Evolutionary conservation across 2,329 filamentous ascomycete species (phyloP).

Genomic region (Aspergillus carbonarius): DNA sequence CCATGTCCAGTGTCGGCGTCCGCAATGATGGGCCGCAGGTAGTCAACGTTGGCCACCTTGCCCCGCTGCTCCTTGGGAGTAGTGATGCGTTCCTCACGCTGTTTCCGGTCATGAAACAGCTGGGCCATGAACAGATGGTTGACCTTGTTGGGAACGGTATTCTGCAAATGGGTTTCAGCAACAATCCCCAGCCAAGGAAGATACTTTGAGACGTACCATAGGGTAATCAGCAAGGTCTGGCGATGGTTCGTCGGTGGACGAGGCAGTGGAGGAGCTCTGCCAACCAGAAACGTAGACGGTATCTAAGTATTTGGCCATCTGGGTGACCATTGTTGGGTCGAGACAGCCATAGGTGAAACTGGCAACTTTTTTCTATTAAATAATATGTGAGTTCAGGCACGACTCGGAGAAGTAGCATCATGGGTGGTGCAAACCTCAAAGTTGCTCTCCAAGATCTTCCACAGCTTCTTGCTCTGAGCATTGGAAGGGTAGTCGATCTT

Average conservation of each 20-base stretch:
- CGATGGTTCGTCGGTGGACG: slow-evolving; percentile 89
- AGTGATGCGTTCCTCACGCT: slow-evolving; percentile 88
- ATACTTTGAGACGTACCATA: slow-evolving; percentile 57
- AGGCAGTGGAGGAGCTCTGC: slow-evolving; percentile 97
- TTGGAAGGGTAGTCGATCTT: slow-evolving; percentile 92
- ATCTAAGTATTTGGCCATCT: slow-evolving; percentile 98
- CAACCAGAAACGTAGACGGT: slow-evolving; percentile 98
- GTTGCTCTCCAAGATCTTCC: slow-evolving; percentile 80
- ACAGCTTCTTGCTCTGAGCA: slow-evolving; percentile 87
- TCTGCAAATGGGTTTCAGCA: slow-evolving; percentile 51
- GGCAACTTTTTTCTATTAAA: slow-evolving; percentile 68
- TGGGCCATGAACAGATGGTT: slow-evolving; percentile 97
- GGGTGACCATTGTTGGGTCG: slow-evolving; percentile 96
- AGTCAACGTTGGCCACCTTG: slow-evolving; percentile 80
- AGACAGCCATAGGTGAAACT: slow-evolving; percentile 97
- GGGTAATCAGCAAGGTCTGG: slow-evolving; percentile 98
- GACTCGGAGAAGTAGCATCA: neutral
- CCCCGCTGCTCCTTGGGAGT: slow-evolving; percentile 70
- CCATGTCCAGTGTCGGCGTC: slow-evolving; percentile 98
- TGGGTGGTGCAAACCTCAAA: slow-evolving; percentile 66
- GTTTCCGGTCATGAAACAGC: slow-evolving; percentile 98
- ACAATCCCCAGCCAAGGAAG: neutral
- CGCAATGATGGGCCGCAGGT: slow-evolving; percentile 91
- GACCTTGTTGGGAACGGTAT: slow-evolving; percentile 98
- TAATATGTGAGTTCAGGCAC: neutral